Conservation (phyloP, 805 yeast genomes). For the Lipomyces sp. region DNA sequence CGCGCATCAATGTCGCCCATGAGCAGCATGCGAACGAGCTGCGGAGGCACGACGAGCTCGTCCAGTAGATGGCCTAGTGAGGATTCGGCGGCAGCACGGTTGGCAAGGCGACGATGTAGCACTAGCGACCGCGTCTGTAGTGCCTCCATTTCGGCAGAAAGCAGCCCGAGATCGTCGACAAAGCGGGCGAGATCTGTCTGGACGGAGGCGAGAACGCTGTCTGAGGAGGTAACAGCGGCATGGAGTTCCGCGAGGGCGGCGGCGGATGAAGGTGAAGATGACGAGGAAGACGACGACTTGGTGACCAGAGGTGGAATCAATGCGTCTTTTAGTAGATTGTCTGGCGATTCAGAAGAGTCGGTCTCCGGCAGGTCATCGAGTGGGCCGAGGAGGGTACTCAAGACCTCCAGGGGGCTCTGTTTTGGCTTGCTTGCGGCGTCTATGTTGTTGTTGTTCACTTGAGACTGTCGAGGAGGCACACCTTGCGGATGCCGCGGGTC, state of each 20-base stretch:
- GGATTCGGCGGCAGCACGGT: constrained; percentile 48
- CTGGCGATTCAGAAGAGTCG: no score
- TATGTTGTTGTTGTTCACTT: no score
- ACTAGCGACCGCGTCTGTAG: constrained; percentile 53
- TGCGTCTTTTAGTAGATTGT: no score
- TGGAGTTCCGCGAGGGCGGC: no score
- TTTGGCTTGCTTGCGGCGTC: background rate
- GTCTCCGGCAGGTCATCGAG: no score
- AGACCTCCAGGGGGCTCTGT: background rate
- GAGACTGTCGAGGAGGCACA: background rate
- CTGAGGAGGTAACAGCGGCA: background rate
- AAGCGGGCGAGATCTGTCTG: constrained; percentile 53
- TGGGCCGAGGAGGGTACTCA: no score
- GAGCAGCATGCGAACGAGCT: constrained; percentile 55
- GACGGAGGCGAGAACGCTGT: constrained; percentile 21
- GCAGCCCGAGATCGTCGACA: constrained; percentile 52
- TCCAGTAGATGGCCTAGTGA: constrained; percentile 71
- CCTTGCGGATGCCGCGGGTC: background rate
- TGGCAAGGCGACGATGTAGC: constrained; percentile 47
- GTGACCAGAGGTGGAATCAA: no score
- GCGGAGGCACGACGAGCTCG: constrained; percentile 73
- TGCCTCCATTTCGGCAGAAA: constrained; percentile 60
- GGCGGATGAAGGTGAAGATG: no score
- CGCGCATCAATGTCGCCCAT: constrained; percentile 53
- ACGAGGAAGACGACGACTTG: no score